A percentile compares a stretch with the other conserved stretches of the same genome.
These are phyloP conservation scores for Pseudogymnoascus sp. DNA, from an alignment of 2,329 filamentous ascomycete species.

Conservation along the genomic window DNA sequence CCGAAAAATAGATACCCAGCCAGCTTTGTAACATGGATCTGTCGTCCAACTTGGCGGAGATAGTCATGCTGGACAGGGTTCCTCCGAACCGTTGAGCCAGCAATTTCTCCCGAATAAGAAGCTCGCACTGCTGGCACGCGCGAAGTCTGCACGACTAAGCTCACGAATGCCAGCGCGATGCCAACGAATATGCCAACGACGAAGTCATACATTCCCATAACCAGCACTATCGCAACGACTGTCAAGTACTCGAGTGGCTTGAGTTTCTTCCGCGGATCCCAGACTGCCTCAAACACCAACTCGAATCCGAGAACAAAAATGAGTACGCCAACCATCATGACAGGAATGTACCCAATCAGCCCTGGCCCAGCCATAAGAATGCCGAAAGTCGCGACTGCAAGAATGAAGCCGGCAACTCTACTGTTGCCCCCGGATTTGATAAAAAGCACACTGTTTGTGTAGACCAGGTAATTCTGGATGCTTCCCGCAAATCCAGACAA, in stretches of 20 bases:
- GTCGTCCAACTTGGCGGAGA: slow-evolving; percentile 73
- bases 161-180: slow-evolving; percentile 84
- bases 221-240: slow-evolving; percentile 79
- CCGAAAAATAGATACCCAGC: slow-evolving; percentile 97
- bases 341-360: slow-evolving; percentile 87
- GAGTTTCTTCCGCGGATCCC: slow-evolving; percentile 81
- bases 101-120: slow-evolving; percentile 82
- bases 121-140: slow-evolving; percentile 81
- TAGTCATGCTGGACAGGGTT: slow-evolving; percentile 87
- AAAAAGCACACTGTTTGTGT: slow-evolving; percentile 95
- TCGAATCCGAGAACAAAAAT: slow-evolving; percentile 96
- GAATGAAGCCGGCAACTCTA: slow-evolving; percentile 75
- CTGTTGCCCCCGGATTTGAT: slow-evolving; percentile 86
- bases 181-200: slow-evolving; percentile 89
- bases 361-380: slow-evolving; percentile 80
- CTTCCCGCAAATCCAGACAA: slow-evolving; percentile 80
- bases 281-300: slow-evolving; percentile 78
- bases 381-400: slow-evolving; percentile 71
- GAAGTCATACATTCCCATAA: slow-evolving; percentile 97
- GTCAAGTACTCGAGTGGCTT: slow-evolving; percentile 84
- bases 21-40: slow-evolving; percentile 87
- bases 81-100: slow-evolving; percentile 84
- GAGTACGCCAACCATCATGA: slow-evolving; percentile 92
- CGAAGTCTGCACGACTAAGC: slow-evolving; percentile 86
- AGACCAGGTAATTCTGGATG: slow-evolving; percentile 95